Conservation (phyloP, 805 yeast species). For the Spathaspora girioi region DNA sequence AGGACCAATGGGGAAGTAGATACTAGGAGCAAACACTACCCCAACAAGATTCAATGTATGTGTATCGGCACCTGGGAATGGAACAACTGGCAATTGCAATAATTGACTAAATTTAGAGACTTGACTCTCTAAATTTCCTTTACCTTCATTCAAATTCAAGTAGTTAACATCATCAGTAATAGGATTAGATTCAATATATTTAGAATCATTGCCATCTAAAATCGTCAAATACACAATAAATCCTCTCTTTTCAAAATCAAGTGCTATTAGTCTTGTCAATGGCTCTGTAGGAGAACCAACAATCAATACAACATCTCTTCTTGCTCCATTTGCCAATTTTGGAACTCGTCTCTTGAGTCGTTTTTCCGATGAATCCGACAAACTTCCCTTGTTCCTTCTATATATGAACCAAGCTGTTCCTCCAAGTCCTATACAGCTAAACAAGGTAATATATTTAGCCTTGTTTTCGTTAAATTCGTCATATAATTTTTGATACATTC, state of each 20-base stretch:
- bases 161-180: conserved; percentile 68
- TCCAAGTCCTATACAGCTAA: conserved; percentile 25
- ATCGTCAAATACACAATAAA: conserved; percentile 77
- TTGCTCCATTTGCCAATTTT: conserved; percentile 62
- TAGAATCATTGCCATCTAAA: conserved; percentile 55
- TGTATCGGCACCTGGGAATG: conserved; percentile 56
- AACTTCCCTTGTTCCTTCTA: background rate
- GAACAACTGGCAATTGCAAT: conserved; percentile 51
- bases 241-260: conserved; percentile 75
- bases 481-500: background rate
- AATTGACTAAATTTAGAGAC: conserved; percentile 47
- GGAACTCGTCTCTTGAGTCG: conserved; percentile 50
- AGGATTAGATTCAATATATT: conserved; percentile 49
- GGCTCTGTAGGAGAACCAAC: conserved; percentile 79
- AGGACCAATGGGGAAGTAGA: conserved; percentile 66
- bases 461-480: background rate
- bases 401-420: background rate
- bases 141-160: conserved; percentile 49
- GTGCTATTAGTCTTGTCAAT: conserved; percentile 61
- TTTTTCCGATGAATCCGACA: conserved; percentile 1
- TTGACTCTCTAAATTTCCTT: conserved; percentile 40
- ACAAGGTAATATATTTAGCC: conserved; percentile 9
- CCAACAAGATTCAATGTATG: conserved; percentile 59
- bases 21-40: conserved; percentile 66
- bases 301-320: conserved; percentile 70